These are phyloP conservation scores for Torulaspora indica DNA, from an alignment of 805 yeast species.

Conservation along the genomic window DNA sequence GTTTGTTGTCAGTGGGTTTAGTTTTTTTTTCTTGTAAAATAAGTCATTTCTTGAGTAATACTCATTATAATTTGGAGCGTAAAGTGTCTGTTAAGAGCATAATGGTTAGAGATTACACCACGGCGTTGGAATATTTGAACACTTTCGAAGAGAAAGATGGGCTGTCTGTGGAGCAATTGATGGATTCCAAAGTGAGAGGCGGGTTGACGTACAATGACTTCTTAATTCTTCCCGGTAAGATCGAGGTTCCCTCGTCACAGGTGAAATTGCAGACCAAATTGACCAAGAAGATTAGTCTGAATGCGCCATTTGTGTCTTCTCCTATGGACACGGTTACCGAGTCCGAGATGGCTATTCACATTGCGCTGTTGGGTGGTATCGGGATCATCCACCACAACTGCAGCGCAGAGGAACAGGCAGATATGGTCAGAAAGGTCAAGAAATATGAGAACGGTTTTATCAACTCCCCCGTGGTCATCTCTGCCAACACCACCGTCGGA, in stretches of 20 bases:
- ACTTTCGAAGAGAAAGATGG: slow-evolving; percentile 77
- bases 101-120: slow-evolving; percentile 41
- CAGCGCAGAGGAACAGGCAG: slow-evolving; percentile 95
- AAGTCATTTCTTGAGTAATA: slow-evolving; percentile 3
- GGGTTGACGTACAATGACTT: slow-evolving; percentile 98
- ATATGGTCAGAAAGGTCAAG: slow-evolving; percentile 95
- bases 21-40: slow-evolving; percentile 2
- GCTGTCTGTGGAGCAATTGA: slow-evolving; percentile 70
- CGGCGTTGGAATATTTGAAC: slow-evolving; percentile 65
- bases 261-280: slow-evolving; percentile 80
- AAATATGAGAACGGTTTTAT: slow-evolving; percentile 97
- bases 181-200: slow-evolving; percentile 88
- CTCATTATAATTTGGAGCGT: background rate
- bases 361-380: slow-evolving; percentile 98
- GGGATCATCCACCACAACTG: slow-evolving; percentile 99
- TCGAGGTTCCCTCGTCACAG: slow-evolving; percentile 73
- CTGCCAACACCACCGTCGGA: slow-evolving; percentile 72
- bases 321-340: slow-evolving; percentile 99
- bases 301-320: slow-evolving; percentile 93
- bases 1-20: slow-evolving; percentile 9
- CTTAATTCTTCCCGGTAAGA: slow-evolving; percentile 90
- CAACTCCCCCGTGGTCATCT: slow-evolving; percentile 83
- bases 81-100: too few species aligned
- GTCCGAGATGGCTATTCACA: slow-evolving; percentile 93
- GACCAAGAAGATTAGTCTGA: slow-evolving; percentile 86